Base-by-base conservation (phyloP, 352 stramenopile genomes). In the Bremia lactucae region DNA sequence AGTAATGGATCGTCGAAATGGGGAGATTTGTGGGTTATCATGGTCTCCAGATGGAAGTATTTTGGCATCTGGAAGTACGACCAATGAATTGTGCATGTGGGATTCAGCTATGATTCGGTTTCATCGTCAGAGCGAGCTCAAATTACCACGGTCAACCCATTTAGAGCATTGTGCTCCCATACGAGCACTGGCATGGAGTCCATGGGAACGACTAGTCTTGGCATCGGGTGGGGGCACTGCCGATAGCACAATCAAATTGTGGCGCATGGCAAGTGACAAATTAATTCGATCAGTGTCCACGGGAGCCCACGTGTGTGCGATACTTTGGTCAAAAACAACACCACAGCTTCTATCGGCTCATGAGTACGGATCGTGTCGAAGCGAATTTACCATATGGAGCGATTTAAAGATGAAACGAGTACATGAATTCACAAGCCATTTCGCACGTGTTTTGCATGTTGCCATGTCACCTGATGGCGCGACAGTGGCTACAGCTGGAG, bases 201-300 rank as follows among this genome's bases (percentile, higher is more conserved):
- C 95, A 6, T 95, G 95, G 66, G 78, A 98, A 49, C 78, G 87
- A 13, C 84, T 96, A 49, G 46, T 97, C 7, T 72, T 98, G 42
- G 94, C 93, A 3, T 95, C 87, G 2, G 95, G 95, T 19, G 95
- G 90, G 9, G 95, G 95, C 31, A 97, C 94, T 21, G 91, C 91
- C 10, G 94, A 98, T 67, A 65, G 93, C 34, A 91, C 71, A 40
- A 98, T 98, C 68, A 98, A 98, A 70, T 92, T 98, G 51, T 98
- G 95, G 95, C 95, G 97, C 55, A 64, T 81, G 1, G 48, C 54
- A 11, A 87, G 49, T 14, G 84, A 83, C n/a, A 53, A 70, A 10
- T 31, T 95, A 22, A 57, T 97, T 11, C 95, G 97, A 38, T 96
- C 78, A 3, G 86, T 98, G 22, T 72, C 97, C 59, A 98, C 95